These are phyloP conservation scores for Bothriochloa decipiens DNA, from an alignment of 176 grass and related monocot genomes.

Conservation along the genomic window DNA sequence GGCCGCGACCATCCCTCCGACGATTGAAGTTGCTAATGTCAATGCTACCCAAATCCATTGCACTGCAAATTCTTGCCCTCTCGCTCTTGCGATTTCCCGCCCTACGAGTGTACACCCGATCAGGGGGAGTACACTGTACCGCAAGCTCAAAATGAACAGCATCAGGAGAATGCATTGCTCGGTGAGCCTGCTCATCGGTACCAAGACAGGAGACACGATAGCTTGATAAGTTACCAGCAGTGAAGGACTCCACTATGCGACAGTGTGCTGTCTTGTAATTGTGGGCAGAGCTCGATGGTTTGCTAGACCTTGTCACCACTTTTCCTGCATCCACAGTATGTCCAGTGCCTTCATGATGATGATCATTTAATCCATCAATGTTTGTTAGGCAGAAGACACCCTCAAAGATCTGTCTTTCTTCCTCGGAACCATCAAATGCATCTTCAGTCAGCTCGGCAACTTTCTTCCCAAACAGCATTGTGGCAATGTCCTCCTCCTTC, in stretches of 20 bases:
- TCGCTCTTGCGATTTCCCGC: conserved; percentile 30
- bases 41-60: conserved; percentile 41
- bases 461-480: conserved; percentile 67
- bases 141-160: conserved; percentile 11
- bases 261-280: conserved; percentile 10
- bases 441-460: conserved; percentile 45
- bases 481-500: conserved; percentile 69
- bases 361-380: not conserved
- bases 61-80: conserved; percentile 48
- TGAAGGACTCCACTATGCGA: conserved; percentile 71
- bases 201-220: conserved; percentile 49
- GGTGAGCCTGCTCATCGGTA: not conserved
- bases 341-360: not conserved
- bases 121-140: conserved; percentile 37
- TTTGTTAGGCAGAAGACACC: conserved; percentile 45
- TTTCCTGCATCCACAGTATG: conserved; percentile 19
- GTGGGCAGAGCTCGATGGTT: conserved; percentile 23
- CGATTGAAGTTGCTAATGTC: conserved; percentile 22
- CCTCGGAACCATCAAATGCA: conserved; percentile 53
- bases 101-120: conserved; percentile 43
- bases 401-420: conserved; percentile 56
- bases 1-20: conserved; percentile 21
- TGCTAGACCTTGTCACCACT: not conserved
- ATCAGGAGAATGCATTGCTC: conserved; percentile 20
- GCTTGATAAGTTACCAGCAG: conserved; percentile 64